Base-by-base conservation (phyloP, 2,329 filamentous ascomycete genomes). In the Claviceps citrina region DNA sequence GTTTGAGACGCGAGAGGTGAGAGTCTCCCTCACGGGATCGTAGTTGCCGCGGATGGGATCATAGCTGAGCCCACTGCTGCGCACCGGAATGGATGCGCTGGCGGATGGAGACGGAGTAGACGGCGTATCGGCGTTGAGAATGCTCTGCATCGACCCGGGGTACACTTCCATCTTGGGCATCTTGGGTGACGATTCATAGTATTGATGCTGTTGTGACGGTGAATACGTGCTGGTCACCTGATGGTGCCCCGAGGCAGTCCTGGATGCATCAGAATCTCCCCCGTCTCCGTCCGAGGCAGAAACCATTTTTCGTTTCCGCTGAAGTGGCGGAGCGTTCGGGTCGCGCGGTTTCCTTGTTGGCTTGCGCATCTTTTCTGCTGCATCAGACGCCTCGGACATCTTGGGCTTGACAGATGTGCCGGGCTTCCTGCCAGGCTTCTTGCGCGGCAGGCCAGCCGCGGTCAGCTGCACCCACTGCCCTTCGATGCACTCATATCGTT, bases 41-140 rank as follows among this genome's bases (percentile, higher is more conserved):
- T 77, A 79, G 47, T 71, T 77, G n/a, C 81, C 84, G 35, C 87
- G 76, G 47, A 94, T 86, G 1, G 87, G 87, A 57, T 95, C 87
- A 61, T 91, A 95, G 51, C 81, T 84, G 53, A 85, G 83, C 32
- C 85, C 81, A 52, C 81, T 82, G 12, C 79, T 78, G 37, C 80
- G 67, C 36, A 67, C 62, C 7, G 67, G 65, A 15, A 63, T 54
- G 32, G 63, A 44, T 45, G 59, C 46, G 63, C 42, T 68, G 60
- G 38, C 42, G 15, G 41, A 32, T 61, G 65, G 30, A 58, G 66
- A 43, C 60, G 67, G 33, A 61, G 59, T 40, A 59, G 62, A n/a
- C 59, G 63, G 47, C 15, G 52, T 49, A 20, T 70, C 70, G 43
- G 67, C 66, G 46, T 76, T 76, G 25, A 76, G 57, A 36, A 76